Base-by-base conservation (phyloP, 768 basidiomycete genomes). In the Holtermanniella nyarrowii region DNA sequence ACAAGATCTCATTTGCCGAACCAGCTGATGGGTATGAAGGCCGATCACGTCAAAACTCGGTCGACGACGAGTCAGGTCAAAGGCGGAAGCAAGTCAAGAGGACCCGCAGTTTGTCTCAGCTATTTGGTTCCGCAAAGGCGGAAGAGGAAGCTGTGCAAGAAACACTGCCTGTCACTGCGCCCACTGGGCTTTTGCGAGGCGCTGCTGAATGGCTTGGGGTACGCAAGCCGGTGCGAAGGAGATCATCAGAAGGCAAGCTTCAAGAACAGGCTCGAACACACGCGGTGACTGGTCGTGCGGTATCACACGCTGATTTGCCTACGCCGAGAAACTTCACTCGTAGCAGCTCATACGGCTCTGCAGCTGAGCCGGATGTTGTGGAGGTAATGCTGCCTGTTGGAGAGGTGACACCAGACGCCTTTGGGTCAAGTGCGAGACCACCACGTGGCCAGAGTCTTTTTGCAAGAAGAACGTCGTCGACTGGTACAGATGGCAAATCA, bases 161-260 rank as follows among this genome's bases (percentile, higher is more conserved):
- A 25, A 43, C 14, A 2, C 55, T 45, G 11, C 26, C 13, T 22
- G n/a, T 23, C 26, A 27, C 26, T 41, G 49, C 10, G 50, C 54
- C 42, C 1, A 40, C 46, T 18, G 53, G 59, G 44, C n/a, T 43
- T 57, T 5, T 20, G 37, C 3, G 60, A 63, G 5, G 58, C 64
- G 20, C 31, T 65, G 43, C 31, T 7, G 66, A 62, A 47, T 68
- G 66, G 66, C 58, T 68, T 3, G 66, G 66, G 1, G 56, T 68
- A 20, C 57, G 37, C 20, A 65, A 59, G 45, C 18, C 54, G 2
- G 49, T 47, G 11, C 61, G 57, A 41, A 37, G 66, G 23, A 53
- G 59, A 27, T 44, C 49, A 22, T 64, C 62, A 0, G 65, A 56
- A 25, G 42, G 46, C 5, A 45, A 60, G 21, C 42, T 58, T 20